Conservation (phyloP, 345 rosid species). For the Luvunga scandens region DNA sequence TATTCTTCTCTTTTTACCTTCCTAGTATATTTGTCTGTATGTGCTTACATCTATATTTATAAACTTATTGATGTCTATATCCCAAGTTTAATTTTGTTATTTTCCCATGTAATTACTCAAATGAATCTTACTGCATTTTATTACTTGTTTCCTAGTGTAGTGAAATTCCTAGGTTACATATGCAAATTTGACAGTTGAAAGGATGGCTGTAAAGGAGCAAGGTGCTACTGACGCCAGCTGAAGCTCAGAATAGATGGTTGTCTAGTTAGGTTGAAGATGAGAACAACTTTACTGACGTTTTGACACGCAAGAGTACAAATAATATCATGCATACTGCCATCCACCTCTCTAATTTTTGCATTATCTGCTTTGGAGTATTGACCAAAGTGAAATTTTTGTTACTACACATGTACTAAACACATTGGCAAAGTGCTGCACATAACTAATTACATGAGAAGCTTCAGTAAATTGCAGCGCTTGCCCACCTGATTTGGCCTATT, state of each 20-base stretch:
- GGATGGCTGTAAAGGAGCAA: neutral
- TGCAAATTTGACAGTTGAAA: neutral
- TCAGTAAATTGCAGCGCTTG: conserved; percentile 6
- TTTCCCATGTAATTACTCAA: neutral
- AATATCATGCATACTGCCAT: neutral
- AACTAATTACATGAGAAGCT: conserved; percentile 10
- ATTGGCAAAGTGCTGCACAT: conserved; percentile 20
- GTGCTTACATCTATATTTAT: neutral
- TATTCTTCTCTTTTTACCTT: neutral
- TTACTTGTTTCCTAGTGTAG: neutral
- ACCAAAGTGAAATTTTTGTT: conserved; percentile 5
- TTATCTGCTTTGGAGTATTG: neutral
- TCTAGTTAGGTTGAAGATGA: too few relatives aligned
- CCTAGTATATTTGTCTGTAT: neutral
- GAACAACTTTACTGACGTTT: neutral
- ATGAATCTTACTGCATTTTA: neutral
- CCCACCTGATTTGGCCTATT: neutral
- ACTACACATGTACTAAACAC: conserved; percentile 27
- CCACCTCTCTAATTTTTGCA: neutral
- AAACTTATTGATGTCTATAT: neutral
- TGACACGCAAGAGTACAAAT: neutral
- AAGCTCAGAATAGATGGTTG: too few relatives aligned
- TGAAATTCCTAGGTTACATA: neutral
- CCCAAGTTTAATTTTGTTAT: neutral
- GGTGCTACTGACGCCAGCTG: neutral